A percentile compares a stretch with the other conserved stretches of the same genome.
Evolutionary conservation across 2,329 filamentous ascomycete genomes (phyloP).

Genomic region (Pseudogymnoascus pannorum): DNA sequence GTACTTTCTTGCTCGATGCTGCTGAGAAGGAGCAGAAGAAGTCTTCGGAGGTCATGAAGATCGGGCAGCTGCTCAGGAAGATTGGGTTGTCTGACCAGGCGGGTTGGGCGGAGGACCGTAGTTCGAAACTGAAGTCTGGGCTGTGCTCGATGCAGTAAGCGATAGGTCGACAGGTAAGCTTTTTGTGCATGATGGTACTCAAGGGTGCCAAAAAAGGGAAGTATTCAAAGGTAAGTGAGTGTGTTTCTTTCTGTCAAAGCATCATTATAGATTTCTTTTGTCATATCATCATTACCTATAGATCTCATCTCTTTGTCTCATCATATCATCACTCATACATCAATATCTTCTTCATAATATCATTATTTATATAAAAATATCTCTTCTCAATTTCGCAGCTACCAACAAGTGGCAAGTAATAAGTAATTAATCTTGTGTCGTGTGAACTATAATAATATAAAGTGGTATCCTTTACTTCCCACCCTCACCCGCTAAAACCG

Average conservation of each 20-base stretch:
- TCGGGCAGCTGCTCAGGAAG: background rate
- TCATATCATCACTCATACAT: background rate
- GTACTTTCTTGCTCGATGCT: background rate
- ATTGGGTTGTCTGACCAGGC: background rate
- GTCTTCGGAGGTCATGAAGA: background rate
- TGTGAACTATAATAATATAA: slow-evolving; percentile 8
- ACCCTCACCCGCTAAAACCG: background rate
- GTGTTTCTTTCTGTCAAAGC: background rate
- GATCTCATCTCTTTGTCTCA: background rate
- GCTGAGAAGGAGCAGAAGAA: background rate
- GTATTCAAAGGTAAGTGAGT: background rate
- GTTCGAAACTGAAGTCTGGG: background rate
- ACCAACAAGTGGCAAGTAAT: background rate
- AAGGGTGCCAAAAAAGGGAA: background rate
- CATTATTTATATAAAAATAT: background rate
- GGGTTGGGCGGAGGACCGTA: background rate
- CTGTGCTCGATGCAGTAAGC: background rate
- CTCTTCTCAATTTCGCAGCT: background rate
- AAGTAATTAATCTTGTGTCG: background rate
- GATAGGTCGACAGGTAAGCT: background rate
- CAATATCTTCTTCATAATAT: background rate
- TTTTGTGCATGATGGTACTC: background rate
- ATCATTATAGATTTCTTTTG: background rate
- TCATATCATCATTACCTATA: background rate
- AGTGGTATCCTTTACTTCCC: slow-evolving; percentile 4